These are phyloP conservation scores for Cyberlindnera petersonii DNA, from an alignment of 805 yeast genomes.

Conservation along the genomic window DNA sequence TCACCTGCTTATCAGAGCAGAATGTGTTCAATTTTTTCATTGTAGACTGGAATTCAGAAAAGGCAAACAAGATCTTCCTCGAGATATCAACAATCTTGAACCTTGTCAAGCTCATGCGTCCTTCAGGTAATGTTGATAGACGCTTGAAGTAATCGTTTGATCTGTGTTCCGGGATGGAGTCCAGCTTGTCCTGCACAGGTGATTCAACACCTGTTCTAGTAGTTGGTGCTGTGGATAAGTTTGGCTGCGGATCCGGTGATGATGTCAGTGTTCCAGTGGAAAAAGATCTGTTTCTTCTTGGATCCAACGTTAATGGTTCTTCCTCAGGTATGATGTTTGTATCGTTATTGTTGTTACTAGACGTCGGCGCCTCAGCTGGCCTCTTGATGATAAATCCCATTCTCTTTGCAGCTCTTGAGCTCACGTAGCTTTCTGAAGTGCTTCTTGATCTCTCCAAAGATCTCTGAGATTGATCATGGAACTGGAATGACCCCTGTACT, in stretches of 20 bases:
- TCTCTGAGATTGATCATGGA: slow-evolving; percentile 4
- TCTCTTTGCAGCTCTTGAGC: slow-evolving; percentile 66
- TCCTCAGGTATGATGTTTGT: slow-evolving; percentile 27
- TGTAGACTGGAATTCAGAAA: slow-evolving; percentile 61
- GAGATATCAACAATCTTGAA: slow-evolving; percentile 40
- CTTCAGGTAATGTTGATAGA: slow-evolving; percentile 60
- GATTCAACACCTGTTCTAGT: slow-evolving; percentile 9
- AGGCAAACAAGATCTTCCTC: slow-evolving; percentile 58
- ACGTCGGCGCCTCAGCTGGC: slow-evolving; percentile 31
- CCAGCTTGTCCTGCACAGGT: slow-evolving; percentile 14
- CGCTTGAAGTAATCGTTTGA: slow-evolving; percentile 64
- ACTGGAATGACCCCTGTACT: slow-evolving; percentile 5
- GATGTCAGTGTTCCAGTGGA: slow-evolving; percentile 14
- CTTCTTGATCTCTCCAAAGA: slow-evolving; percentile 30
- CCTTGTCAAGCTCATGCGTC: slow-evolving; percentile 19
- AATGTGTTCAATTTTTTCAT: slow-evolving; percentile 54
- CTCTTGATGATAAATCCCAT: slow-evolving; percentile 67
- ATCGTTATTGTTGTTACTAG: no score
- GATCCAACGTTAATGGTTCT: slow-evolving; percentile 10
- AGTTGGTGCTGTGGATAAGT: neutral
- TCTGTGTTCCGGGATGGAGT: slow-evolving; percentile 38
- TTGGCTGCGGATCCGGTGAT: slow-evolving; percentile 3
- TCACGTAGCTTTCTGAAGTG: slow-evolving; percentile 40
- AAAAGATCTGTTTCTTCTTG: slow-evolving; percentile 24
- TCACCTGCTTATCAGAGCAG: slow-evolving; percentile 51